Evolutionary conservation across 768 basidiomycete genomes (phyloP), one percentile per base, ranked within the genome.

Genomic region (Asterophora lycoperdoides): DNA sequence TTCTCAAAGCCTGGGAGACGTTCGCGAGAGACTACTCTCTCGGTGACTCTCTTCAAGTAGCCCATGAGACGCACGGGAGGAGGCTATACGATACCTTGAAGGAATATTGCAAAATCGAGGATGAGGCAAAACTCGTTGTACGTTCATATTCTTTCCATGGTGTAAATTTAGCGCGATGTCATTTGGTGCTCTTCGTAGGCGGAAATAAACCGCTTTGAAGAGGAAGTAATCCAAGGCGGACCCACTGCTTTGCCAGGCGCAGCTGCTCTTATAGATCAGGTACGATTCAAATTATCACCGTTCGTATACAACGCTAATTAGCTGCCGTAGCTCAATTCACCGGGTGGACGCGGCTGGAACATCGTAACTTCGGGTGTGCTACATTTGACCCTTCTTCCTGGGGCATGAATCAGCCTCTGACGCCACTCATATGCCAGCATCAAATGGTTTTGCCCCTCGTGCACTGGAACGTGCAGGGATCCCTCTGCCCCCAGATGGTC

Each of bases 141-240:
- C 47, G 75, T n/a, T n/a, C n/a, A n/a, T 58, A 14, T n/a, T 13
- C 23, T 23, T 8, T 46, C 38, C 15, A 14, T 11, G 23, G 6
- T 23, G 23, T 6, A n/a, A n/a, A n/a, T n/a, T n/a, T n/a, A n/a
- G n/a, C n/a, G n/a, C n/a, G n/a, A n/a, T n/a, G n/a, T n/a, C n/a
- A n/a, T n/a, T n/a, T n/a, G n/a, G n/a, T n/a, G n/a, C n/a, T 23
- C 42, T 30, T 20, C 10, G 49, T 50, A 87, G 84, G 64, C 70
- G 23, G 89, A 89, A 67, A 81, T 86, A 47, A 73, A 77, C 55
- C 79, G 88, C 18, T 93, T 93, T 57, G 91, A 93, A 64, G 70
- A 81, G 30, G 78, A 84, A 61, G 89, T 93, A 36, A 77, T 83
- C 55, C 62, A 78, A 58, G 75, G 78, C 37, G 77, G 84, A 2